Evolutionary conservation across 2,329 filamentous ascomycete species (phyloP), one percentile per base, ranked within the genome.

Genomic region (Sclerotinia borealis): DNA sequence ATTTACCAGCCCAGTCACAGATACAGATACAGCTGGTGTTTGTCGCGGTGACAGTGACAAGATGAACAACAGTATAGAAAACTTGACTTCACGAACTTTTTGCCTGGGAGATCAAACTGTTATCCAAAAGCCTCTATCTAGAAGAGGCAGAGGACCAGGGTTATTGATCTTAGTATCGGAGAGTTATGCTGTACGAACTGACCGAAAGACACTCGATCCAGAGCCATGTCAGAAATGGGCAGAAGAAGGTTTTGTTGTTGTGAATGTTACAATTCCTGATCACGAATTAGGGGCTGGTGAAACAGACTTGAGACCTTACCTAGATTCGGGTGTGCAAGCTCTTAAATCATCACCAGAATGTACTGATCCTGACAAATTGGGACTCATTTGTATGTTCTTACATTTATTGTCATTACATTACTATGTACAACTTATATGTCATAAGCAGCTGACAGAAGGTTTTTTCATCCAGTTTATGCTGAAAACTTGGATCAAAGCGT

Each of bases 221-320:
- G 67, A 66, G n/a, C 74, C 75, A 6, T 52, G 72, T 45, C 70
- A 72, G 50, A 76, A 77, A 70, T 77, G 75, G 75, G 75, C 75
- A 9, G 74, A 76, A 55, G 75, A 76, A 60, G 74, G 75, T 4
- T 77, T 73, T 64, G 68, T 72, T 1, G 73, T 58, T 17, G 51
- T 55, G 37, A 52, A 55, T 25, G 29, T 61, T 15, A 61, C 49
- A 22, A 15, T 43, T 19, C 37, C 29, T 22, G 37, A 54, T 34
- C 27, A 47, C 13, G 13, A 15, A 34, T 10, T 25, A 19, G 39
- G 29, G 34, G 17, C 59, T 36, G 37, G 29, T 41, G 25, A 43
- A 36, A 8, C 2, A 7, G 43, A 36, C 59, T 34, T 48, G 39
- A 49, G 29, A 56, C 34, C 11, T 49, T 49, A 2, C 36, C 68